Conservation (phyloP, 176 grass and related monocot genomes). For the Eragrostis curvula region DNA sequence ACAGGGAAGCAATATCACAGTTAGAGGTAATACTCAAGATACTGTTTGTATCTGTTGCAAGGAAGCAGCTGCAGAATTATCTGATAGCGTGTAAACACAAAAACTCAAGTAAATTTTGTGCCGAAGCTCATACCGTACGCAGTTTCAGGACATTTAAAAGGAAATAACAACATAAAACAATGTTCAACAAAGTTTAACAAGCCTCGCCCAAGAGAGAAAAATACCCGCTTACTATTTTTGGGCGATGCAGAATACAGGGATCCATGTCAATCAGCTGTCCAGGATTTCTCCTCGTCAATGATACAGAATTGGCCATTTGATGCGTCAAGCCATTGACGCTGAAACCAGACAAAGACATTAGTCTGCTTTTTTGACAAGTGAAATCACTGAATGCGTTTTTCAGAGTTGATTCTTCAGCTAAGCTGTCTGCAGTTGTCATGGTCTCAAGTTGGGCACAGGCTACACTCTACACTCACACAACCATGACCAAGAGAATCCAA, state of each 20-base stretch:
- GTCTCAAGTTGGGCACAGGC: background rate
- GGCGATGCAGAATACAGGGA: background rate
- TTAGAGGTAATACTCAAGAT: background rate
- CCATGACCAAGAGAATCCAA: background rate
- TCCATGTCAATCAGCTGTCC: slow-evolving; percentile 12
- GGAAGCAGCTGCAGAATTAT: background rate
- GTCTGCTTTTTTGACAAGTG: background rate
- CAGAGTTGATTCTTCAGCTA: slow-evolving; percentile 26
- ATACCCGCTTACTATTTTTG: background rate
- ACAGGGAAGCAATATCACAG: background rate
- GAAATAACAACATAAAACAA: background rate
- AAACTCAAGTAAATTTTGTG: background rate
- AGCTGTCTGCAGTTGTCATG: slow-evolving; percentile 26
- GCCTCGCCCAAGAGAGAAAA: background rate
- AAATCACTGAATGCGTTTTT: background rate
- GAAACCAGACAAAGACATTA: slow-evolving; percentile 2
- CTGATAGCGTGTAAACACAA: background rate
- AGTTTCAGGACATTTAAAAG: background rate
- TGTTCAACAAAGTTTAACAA: background rate
- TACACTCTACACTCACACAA: background rate
- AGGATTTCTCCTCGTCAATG: background rate
- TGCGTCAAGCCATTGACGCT: slow-evolving; percentile 41
- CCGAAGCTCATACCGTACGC: background rate
- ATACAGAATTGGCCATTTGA: slow-evolving; percentile 7
- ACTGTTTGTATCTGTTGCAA: background rate